Conservation (phyloP, 2,329 filamentous ascomycete genomes). For the Trichoderma sp. region DNA sequence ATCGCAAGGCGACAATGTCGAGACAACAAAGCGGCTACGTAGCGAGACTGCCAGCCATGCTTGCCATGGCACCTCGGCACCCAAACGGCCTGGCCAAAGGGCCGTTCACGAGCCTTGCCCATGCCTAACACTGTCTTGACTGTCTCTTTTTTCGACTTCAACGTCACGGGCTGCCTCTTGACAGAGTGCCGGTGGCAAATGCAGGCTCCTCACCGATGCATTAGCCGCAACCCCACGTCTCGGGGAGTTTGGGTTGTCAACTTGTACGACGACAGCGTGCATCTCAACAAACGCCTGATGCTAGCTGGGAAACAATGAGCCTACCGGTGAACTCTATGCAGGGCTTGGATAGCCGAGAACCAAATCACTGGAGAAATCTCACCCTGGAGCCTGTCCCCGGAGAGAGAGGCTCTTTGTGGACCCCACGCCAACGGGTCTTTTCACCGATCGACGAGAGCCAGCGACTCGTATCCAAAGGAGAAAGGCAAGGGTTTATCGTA, state of each 20-base stretch:
- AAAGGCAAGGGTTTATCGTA: not conserved
- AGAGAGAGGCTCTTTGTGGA: slow-evolving; percentile 4
- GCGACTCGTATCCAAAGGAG: not conserved
- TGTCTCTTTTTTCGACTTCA: not conserved
- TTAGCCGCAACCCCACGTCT: not conserved
- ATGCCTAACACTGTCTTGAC: not conserved
- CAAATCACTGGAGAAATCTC: slow-evolving; percentile 12
- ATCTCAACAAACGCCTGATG: slow-evolving; percentile 7
- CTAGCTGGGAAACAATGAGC: not conserved
- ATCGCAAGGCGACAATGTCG: not conserved
- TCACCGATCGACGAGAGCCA: slow-evolving; percentile 6
- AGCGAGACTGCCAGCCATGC: slow-evolving; percentile 1
- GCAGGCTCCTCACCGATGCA: slow-evolving; percentile 14
- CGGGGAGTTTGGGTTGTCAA: not conserved
- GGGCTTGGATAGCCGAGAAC: slow-evolving; percentile 12
- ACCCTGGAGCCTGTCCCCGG: not conserved
- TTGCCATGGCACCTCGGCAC: not conserved
- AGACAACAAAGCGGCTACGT: slow-evolving; percentile 10
- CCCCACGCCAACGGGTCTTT: slow-evolving; percentile 2
- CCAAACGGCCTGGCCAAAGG: not conserved
- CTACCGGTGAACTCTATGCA: not conserved
- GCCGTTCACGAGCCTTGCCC: not conserved
- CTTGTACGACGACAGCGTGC: not conserved
- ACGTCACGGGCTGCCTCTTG: slow-evolving; percentile 15
- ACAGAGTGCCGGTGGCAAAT: slow-evolving; percentile 9